Base-by-base conservation (phyloP, 768 basidiomycete species). In the Leccinum truebloodii region DNA sequence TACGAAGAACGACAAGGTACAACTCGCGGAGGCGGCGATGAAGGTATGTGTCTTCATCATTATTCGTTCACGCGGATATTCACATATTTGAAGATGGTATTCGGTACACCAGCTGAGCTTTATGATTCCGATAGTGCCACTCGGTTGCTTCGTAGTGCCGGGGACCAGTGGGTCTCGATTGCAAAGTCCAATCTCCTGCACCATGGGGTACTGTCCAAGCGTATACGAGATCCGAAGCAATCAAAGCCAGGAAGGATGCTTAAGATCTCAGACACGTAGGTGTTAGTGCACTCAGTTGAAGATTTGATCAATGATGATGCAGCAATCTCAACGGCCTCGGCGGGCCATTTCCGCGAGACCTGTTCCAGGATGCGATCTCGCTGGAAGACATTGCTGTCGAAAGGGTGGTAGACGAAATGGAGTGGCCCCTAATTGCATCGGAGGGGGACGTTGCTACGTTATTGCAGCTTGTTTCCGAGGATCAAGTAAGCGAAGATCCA, bases 401-500 rank as follows among this genome's bases (percentile, higher is more conserved):
- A 46, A 73, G 80, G 46, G 80, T 81, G 12, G 76, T 80, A 6
- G 78, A 76, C 2, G 89, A 86, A 82, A 81, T 85, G 51, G 86
- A 89, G 57, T 97, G 95, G 94, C 85, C 91, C 0, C 70, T 93
- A 51, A 77, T 89, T 32, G 86, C 92, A 4, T 84, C 84, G 3
- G 93, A 94, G 64, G 94, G 95, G 8, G 92, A 95, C 64, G 79
- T 86, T 53, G 89, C 90, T 14, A 84, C 87, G 0, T 73, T 96
- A 60, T 76, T 94, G 34, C 83, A 92, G 61, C 78, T 94, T n/a
- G 85, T 88, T n/a, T 95, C 94, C 0, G 87, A 92, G 59, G 82
- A 87, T 61, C 87, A 88, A 77, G 91, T 87, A 65, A 65, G 77
- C 58, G 44, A 39, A n/a, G 30, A 14, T 37, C 14, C 7, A 57